Evolutionary conservation across 2,329 filamentous ascomycete species (phyloP).

Genomic region (Cladophialophora chaetospira): DNA sequence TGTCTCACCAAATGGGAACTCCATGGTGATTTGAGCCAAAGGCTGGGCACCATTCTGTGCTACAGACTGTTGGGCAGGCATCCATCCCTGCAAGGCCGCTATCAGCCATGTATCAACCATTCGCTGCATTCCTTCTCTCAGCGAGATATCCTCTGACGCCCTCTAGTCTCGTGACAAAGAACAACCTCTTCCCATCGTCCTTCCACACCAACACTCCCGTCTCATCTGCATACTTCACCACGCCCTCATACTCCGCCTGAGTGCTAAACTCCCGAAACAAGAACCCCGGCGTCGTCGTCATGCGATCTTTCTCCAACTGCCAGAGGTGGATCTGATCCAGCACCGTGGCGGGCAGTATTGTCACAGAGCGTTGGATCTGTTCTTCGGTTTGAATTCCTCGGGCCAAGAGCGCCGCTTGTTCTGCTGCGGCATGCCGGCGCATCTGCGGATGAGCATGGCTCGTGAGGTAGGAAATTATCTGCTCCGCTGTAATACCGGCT

Average conservation of each 20-base stretch:
- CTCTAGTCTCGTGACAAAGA: slow-evolving; percentile 90
- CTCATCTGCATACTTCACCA: slow-evolving; percentile 72
- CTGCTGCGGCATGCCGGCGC: slow-evolving; percentile 61
- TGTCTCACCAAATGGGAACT: no score
- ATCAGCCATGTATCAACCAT: no score
- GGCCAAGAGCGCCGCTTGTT: slow-evolving; percentile 35
- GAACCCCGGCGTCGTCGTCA: slow-evolving; percentile 80
- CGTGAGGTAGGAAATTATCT: slow-evolving; percentile 90
- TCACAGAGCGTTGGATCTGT: slow-evolving; percentile 38
- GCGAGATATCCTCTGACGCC: slow-evolving; percentile 82
- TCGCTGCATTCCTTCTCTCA: slow-evolving; percentile 49
- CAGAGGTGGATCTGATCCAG: slow-evolving; percentile 96
- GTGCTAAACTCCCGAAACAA: slow-evolving; percentile 85
- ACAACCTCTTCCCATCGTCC: slow-evolving; percentile 75
- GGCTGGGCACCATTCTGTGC: no score
- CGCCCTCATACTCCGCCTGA: slow-evolving; percentile 61
- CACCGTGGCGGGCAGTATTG: slow-evolving; percentile 88
- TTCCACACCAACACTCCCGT: slow-evolving; percentile 89
- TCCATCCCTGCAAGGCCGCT: no score
- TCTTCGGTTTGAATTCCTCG: slow-evolving; percentile 35
- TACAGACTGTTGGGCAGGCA: no score
- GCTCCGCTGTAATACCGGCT: slow-evolving; percentile 89
- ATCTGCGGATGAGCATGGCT: slow-evolving; percentile 95
- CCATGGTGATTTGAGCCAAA: no score
- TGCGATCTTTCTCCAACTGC: slow-evolving; percentile 95